These are phyloP conservation scores for Globisporangium carolinianum DNA, from an alignment of 352 stramenopile species.

Conservation along the genomic window DNA sequence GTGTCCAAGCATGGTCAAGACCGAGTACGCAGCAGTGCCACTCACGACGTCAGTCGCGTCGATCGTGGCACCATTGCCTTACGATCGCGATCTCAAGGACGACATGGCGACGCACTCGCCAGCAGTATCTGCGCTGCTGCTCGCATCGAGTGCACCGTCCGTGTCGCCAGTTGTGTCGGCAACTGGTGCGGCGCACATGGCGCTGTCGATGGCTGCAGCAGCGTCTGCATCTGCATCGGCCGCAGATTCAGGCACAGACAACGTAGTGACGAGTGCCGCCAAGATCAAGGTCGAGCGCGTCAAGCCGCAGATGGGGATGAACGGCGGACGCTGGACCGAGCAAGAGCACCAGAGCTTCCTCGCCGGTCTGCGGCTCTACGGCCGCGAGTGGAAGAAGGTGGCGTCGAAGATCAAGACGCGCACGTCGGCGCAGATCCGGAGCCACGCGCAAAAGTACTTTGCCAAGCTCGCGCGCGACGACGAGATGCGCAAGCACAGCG, in stretches of 20 bases:
- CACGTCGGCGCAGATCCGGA: slow-evolving; percentile 82
- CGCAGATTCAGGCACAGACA: too few relatives aligned
- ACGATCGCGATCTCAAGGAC: slow-evolving; percentile 15
- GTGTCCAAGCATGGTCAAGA: too few relatives aligned
- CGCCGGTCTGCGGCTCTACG: slow-evolving; percentile 88
- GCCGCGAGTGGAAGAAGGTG: slow-evolving; percentile 97
- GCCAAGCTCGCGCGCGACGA: slow-evolving; percentile 78
- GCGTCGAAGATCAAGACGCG: slow-evolving; percentile 85
- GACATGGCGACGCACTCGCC: slow-evolving; percentile 17
- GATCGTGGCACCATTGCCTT: slow-evolving; percentile 8
- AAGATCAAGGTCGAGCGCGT: slow-evolving; percentile 28
- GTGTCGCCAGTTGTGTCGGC: slow-evolving; percentile 15
- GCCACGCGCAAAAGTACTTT: slow-evolving; percentile 85
- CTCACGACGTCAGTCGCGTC: slow-evolving; percentile 3
- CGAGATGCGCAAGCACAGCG: slow-evolving; percentile 48
- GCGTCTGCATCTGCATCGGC: background rate
- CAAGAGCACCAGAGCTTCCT: slow-evolving; percentile 96
- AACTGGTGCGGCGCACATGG: slow-evolving; percentile 17
- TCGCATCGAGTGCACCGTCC: slow-evolving; percentile 15
- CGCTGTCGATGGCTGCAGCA: slow-evolving; percentile 11
- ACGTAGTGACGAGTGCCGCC: background rate
- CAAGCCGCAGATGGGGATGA: slow-evolving; percentile 66
- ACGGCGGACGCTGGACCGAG: slow-evolving; percentile 91
- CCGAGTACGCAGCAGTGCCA: too few relatives aligned
- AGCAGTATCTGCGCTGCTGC: slow-evolving; percentile 19